Evolutionary conservation across 305 asterid species (phyloP).

Genomic region (Fraxinus sp.): DNA sequence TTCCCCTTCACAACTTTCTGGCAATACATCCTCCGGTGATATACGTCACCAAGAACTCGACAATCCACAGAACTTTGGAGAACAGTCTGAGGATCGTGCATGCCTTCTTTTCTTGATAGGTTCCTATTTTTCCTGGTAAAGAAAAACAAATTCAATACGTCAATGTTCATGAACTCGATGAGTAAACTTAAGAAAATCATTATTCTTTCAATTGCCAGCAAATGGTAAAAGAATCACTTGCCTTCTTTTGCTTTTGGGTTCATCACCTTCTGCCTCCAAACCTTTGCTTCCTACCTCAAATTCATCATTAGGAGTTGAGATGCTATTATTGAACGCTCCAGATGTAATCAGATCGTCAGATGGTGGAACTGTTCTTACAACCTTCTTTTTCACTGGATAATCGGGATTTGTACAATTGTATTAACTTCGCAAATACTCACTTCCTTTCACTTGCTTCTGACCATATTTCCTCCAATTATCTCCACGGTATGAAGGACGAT

Average conservation of each 20-base stretch:
- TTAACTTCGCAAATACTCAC: neutral
- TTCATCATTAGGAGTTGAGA: constrained; percentile 38
- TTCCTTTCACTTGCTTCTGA: neutral
- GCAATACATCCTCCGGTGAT: constrained; percentile 92
- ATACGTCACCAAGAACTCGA: constrained; percentile 55
- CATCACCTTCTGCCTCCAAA: constrained; percentile 46
- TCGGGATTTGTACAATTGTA: neutral
- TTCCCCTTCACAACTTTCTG: constrained; percentile 88
- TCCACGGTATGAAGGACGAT: neutral
- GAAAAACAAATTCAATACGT: neutral
- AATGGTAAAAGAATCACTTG: constrained; percentile 25
- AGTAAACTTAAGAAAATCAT: neutral
- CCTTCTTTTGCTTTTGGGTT: constrained; percentile 60
- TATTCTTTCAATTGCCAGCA: neutral
- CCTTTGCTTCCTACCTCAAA: constrained; percentile 43
- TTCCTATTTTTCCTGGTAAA: constrained; percentile 46
- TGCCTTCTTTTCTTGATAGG: constrained; percentile 35
- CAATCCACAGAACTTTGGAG: constrained; percentile 45
- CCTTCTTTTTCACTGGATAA: neutral
- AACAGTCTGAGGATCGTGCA: constrained; percentile 33
- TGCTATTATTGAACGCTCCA: constrained; percentile 25
- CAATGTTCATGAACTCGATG: neutral
- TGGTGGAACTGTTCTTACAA: constrained; percentile 13
- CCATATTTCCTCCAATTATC: neutral
- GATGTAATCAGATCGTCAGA: constrained; percentile 25